Evolutionary conservation across 2,329 filamentous ascomycete species (phyloP).

Genomic region (Chlorencoelia australis): DNA sequence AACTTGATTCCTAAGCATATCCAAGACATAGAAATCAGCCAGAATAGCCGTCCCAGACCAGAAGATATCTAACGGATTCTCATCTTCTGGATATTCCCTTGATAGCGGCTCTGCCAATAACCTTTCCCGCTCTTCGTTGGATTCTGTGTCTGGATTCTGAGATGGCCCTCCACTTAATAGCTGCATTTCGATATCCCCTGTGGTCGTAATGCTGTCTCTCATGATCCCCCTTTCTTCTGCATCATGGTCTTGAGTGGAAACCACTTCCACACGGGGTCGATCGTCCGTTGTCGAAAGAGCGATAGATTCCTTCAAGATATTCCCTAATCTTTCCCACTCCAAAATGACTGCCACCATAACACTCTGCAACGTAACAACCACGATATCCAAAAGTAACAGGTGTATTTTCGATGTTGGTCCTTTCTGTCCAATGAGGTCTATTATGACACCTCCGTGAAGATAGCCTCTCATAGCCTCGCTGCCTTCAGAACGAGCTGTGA

Average conservation of each 20-base stretch:
- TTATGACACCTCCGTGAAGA: conserved; percentile 55
- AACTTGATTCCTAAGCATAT: conserved; percentile 23
- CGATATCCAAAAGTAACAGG: conserved; percentile 44
- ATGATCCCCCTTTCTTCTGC: conserved; percentile 26
- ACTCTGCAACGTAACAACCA: conserved; percentile 48
- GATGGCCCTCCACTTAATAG: conserved; percentile 5
- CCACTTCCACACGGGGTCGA: conserved; percentile 10
- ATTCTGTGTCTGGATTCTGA: conserved; percentile 1
- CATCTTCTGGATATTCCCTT: conserved; percentile 19
- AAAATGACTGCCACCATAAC: conserved; percentile 54
- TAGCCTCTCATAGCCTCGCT: conserved; percentile 54
- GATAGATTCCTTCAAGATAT: conserved; percentile 13
- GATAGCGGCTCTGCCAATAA: conserved; percentile 10
- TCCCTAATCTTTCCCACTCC: conserved; percentile 46
- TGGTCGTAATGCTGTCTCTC: conserved; percentile 14
- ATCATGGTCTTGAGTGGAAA: conserved; percentile 22
- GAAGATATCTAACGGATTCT: conserved; percentile 23
- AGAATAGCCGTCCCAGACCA: conserved; percentile 25
- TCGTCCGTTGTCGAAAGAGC: conserved; percentile 6
- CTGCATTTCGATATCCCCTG: conserved; percentile 24
- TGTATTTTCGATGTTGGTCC: conserved; percentile 47
- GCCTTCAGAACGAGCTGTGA: conserved; percentile 44
- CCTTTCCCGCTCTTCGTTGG: conserved; percentile 13
- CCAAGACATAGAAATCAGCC: conserved; percentile 25
- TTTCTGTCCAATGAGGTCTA: conserved; percentile 59